Base-by-base conservation (phyloP, 192 early-diverging fungal genomes). In the Physocladia obscura region DNA sequence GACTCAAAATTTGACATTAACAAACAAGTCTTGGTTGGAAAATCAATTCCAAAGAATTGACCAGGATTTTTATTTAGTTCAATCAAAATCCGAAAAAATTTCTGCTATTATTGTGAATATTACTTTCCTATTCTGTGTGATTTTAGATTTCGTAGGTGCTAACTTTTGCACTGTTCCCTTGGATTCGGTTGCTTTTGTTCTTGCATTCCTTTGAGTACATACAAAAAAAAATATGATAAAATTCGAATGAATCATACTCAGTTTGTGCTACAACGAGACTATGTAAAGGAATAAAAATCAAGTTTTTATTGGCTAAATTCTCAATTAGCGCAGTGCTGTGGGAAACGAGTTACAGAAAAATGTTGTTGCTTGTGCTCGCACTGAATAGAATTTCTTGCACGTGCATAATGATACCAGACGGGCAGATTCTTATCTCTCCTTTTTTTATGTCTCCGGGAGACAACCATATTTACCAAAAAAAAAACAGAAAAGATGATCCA, bases 1-100 rank as follows among this genome's bases (percentile, higher is more conserved):
- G 19, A 29, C 21, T 2, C 4, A 36, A 13, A 36, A 15, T 24
- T n/a, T 1, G 52, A 35, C n/a, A 68, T 68, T 17, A 68, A 68
- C 32, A 56, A 17, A 22, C 65, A 68, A 31, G 38, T 68, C 22
- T 39, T 68, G 24, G 36, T 68, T 4, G 65, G 65, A 24, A 68
- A 55, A 22, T 68, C 65, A 22, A 11, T 65, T 8, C 17, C 19
- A 34, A 54, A 68, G 37, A 62, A 62, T 8, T 62, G 38, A 11
- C 8, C 56, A 27, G 15, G 56, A 35, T 57, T 13, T 57, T 54
- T 54, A 22, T 54, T 8, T 26, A 54, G 11, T n/a, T 54, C 51
- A 54, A 22, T 54, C 51, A 11, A 44, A 29, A 26, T 4, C 39
- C 15, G 30, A 62, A 17, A 27, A 38, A 19, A 26, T 8, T 62